Evolutionary conservation across 2,329 filamentous ascomycete species (phyloP).

Genomic region (Venturiaceae sp.): DNA sequence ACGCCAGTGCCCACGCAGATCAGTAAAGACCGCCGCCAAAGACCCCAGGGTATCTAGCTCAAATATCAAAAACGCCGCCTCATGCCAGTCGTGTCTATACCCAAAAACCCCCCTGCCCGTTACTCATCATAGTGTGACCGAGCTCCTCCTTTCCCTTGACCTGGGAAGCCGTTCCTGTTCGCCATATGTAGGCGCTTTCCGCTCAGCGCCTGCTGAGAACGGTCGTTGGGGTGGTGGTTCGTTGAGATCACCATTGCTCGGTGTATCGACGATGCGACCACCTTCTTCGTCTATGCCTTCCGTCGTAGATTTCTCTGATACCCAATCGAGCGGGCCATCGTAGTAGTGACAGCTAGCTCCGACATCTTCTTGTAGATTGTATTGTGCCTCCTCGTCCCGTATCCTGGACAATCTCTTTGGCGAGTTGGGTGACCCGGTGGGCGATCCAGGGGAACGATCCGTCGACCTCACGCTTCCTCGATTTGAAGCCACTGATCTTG

Average conservation of each 20-base stretch:
- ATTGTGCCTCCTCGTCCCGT: constrained; percentile 8
- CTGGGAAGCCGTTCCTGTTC: neutral
- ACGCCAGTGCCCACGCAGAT: neutral
- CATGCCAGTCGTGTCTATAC: neutral
- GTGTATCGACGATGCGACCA: neutral
- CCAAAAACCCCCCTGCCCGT: neutral
- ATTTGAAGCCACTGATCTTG: neutral
- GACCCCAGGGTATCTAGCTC: neutral
- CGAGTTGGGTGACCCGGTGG: neutral
- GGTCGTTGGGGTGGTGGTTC: neutral
- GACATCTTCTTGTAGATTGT: constrained; percentile 5
- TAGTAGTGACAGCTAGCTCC: neutral
- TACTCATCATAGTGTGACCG: neutral
- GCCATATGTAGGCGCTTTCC: neutral
- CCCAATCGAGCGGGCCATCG: neutral
- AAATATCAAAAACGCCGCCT: neutral
- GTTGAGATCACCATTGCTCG: neutral
- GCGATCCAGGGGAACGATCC: neutral
- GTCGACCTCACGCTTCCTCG: neutral
- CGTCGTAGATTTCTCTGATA: neutral
- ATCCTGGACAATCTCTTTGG: neutral
- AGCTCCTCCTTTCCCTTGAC: neutral
- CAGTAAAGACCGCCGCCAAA: neutral
- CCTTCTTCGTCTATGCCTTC: neutral
- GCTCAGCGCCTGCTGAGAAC: neutral